Percentiles rank a stretch among this genome's conserved stretches.
Evolutionary conservation across 2,329 filamentous ascomycete genomes (phyloP).

Genomic region (Cordyceps tenuipes): DNA sequence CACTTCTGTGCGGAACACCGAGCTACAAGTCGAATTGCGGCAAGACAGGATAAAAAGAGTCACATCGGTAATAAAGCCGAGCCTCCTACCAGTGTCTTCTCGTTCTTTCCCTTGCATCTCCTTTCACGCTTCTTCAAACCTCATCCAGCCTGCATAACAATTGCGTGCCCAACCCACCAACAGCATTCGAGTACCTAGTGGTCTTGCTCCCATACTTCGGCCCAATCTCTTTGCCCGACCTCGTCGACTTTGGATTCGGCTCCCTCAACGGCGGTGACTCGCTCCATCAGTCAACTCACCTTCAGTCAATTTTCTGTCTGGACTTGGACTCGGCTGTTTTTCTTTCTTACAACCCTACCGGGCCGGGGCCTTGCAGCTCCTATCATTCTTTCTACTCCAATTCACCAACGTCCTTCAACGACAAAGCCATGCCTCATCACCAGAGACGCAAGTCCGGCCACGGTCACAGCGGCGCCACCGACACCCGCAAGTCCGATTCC

Average conservation of each 20-base stretch:
- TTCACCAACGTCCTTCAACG: conserved; percentile 2
- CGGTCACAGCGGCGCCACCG: conserved; percentile 41
- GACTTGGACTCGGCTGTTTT: background rate
- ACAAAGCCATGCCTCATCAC: conserved; percentile 46
- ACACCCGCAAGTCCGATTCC: conserved; percentile 43
- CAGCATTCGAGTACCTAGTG: background rate
- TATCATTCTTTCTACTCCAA: background rate
- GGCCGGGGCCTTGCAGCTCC: background rate
- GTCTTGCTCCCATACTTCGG: conserved; percentile 6
- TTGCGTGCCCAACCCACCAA: background rate
- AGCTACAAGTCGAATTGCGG: conserved; percentile 7
- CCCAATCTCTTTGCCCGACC: conserved; percentile 10
- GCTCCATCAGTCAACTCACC: background rate
- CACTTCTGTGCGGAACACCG: conserved; percentile 5
- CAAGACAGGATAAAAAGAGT: conserved; percentile 3
- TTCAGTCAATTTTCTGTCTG: background rate
- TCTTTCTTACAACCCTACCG: background rate
- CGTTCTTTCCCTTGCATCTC: background rate
- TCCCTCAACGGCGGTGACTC: conserved; percentile 2
- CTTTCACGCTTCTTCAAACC: background rate
- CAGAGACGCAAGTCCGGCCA: conserved; percentile 49
- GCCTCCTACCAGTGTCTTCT: background rate
- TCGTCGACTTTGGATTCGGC: background rate
- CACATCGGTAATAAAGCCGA: conserved; percentile 8
- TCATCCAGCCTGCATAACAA: conserved; percentile 1